Evolutionary conservation across 2,329 filamentous ascomycete genomes (phyloP).

Genomic region (Talaromyces albobiverticillius): DNA sequence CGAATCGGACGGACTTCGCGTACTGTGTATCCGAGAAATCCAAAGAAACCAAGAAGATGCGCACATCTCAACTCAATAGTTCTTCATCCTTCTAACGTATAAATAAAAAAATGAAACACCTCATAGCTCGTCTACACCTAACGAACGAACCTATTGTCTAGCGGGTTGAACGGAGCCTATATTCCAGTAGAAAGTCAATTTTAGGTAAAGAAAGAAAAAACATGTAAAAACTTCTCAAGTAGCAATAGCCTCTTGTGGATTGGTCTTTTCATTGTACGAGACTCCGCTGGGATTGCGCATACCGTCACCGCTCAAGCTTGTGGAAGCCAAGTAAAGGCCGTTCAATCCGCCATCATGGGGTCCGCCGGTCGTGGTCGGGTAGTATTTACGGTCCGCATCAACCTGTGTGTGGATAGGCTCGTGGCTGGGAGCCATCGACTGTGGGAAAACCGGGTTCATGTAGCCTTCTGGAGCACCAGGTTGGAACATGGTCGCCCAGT

Average conservation of each 20-base stretch:
- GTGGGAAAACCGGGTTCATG: constrained; percentile 59
- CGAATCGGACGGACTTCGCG: constrained; percentile 9
- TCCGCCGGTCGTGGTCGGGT: constrained; percentile 44
- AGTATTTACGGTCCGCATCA: constrained; percentile 53
- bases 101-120: background rate
- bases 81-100: constrained; percentile 2
- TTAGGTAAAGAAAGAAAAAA: constrained; percentile 11
- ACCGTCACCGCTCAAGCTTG: constrained; percentile 47
- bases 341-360: constrained; percentile 43
- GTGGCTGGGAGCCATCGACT: constrained; percentile 68
- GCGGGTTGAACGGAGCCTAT: constrained; percentile 54
- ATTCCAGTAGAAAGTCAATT: constrained; percentile 57
- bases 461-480: constrained; percentile 66
- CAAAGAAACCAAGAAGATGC: background rate
- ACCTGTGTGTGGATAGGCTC: constrained; percentile 67
- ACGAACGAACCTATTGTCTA: constrained; percentile 46
- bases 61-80: background rate
- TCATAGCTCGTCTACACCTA: background rate
- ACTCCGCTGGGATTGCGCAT: constrained; percentile 42
- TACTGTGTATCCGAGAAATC: constrained; percentile 4
- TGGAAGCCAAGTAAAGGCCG: constrained; percentile 47
- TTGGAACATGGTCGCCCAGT: constrained; percentile 79
- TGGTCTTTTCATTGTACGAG: constrained; percentile 52
- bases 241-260: constrained; percentile 33
- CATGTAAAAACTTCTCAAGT: constrained; percentile 13